Evolutionary conservation across 2,329 filamentous ascomycete species (phyloP).

Genomic region (Diaporthe sp.): DNA sequence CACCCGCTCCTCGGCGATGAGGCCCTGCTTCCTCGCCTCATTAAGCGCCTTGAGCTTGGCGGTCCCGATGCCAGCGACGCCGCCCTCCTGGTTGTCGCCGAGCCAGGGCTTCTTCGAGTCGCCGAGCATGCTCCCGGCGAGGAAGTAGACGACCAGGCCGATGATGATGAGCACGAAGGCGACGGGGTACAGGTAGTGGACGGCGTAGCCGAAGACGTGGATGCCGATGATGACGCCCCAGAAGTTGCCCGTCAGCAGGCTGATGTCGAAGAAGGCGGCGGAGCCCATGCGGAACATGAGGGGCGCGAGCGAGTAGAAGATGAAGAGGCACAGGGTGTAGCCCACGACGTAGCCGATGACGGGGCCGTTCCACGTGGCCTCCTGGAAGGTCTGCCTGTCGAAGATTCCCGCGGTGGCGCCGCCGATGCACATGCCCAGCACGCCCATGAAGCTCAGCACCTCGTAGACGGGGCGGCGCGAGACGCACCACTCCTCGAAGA

Average conservation of each 20-base stretch:
- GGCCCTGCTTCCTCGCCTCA: constrained; percentile 60
- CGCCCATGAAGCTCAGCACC: constrained; percentile 89
- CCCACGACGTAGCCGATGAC: constrained; percentile 89
- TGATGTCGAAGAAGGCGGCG: constrained; percentile 97
- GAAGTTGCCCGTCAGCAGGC: constrained; percentile 92
- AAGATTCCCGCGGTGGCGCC: constrained; percentile 93
- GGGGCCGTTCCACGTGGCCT: constrained; percentile 74
- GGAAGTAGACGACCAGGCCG: constrained; percentile 89
- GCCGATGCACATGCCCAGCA: constrained; percentile 92
- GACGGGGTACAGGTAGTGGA: constrained; percentile 95
- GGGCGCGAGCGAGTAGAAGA: constrained; percentile 92
- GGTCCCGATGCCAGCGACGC: constrained; percentile 85
- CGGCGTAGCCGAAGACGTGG: constrained; percentile 81
- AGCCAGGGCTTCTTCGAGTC: constrained; percentile 97
- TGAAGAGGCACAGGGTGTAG: constrained; percentile 84
- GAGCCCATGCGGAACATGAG: constrained; percentile 90
- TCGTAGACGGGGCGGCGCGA: constrained; percentile 90
- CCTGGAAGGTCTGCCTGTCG: constrained; percentile 80
- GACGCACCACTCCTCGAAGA: constrained; percentile 95
- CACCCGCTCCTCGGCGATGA: constrained; percentile 43
- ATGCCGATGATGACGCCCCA: constrained; percentile 97
- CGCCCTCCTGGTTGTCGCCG: constrained; percentile 85
- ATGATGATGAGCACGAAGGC: constrained; percentile 94
- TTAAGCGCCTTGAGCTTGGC: constrained; percentile 83
- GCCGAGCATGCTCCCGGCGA: constrained; percentile 84